Conservation (phyloP, 164 flowering plant species). For the Platanus orientalis region DNA sequence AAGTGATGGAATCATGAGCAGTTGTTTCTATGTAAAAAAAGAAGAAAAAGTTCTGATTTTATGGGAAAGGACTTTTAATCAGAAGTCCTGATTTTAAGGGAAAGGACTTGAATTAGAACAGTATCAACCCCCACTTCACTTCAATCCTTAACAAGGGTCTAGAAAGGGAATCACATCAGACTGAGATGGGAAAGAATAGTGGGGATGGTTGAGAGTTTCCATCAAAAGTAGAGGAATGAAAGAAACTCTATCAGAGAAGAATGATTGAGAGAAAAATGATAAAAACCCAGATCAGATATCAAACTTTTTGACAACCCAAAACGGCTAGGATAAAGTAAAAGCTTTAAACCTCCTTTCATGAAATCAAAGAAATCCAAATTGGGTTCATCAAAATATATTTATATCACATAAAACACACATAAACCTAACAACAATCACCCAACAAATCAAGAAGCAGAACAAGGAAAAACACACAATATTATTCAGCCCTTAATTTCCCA, state of each 20-base stretch:
- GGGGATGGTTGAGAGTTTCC: conserved; percentile 17
- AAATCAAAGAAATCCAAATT: not conserved
- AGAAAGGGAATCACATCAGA: conserved; percentile 21
- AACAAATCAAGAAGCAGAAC: not conserved
- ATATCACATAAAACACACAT: not conserved
- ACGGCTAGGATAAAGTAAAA: not conserved
- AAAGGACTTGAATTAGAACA: no score
- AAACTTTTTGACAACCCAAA: conserved; percentile 8
- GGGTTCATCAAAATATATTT: not conserved
- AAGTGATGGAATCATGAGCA: conserved; percentile 13
- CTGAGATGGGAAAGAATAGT: conserved; percentile 26
- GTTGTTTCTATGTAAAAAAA: conserved; percentile 9
- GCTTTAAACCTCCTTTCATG: not conserved
- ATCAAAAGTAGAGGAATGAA: conserved; percentile 14
- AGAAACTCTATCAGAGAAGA: not conserved
- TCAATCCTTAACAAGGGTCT: not conserved
- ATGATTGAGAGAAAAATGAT: conserved; percentile 2
- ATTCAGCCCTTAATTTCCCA: not conserved
- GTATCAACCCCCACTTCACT: not conserved
- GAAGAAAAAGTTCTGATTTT: not conserved
- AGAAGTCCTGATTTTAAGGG: no score
- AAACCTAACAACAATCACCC: not conserved
- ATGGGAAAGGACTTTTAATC: not conserved
- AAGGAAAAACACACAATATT: not conserved
- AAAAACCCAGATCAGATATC: conserved; percentile 15